Evolutionary conservation across 257 asterid species (phyloP), one percentile per base, ranked within the genome.

Genomic region (Buddleja alternifolia): DNA sequence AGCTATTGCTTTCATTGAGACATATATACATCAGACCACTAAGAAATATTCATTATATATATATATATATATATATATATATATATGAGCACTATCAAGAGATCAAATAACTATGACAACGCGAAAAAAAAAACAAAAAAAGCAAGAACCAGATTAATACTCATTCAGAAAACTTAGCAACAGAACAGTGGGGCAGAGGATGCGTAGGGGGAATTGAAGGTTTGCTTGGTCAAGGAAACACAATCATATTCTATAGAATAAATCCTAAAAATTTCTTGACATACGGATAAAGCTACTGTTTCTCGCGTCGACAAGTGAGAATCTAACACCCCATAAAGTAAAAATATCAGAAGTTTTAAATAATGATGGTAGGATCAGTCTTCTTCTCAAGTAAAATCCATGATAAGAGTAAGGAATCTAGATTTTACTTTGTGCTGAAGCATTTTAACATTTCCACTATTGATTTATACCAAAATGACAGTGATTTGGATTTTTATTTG

Each of bases 1-100:
- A 72, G 48, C 57, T 55, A 75, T 73, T 65, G 78, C 78, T 78
- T 82, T 82, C 84, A 63, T 11, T 63, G 59, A 54, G 34, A 57
- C 73, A 55, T 42, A 58, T 59, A 23, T 54, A 15, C 60, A 45
- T 23, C 57, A 25, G 9, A 62, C 37, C 37, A 60, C 32, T 29
- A 39, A 25, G 45, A 24, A 17, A 41, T 40, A 41, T 34, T 71
- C 44, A 42, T 63, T 25, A 50, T 25, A 56, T 60, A 37, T 62
- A 20, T n/a, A n/a, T n/a, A n/a, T n/a, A n/a, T n/a, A n/a, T n/a
- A n/a, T n/a, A n/a, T n/a, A n/a, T n/a, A n/a, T n/a, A n/a, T n/a
- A n/a, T n/a, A n/a, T n/a, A n/a, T 15, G 36, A 42, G 46, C 55
- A 51, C 14, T 14, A 53, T 51, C 7, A 53, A 16, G 36, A 65